A percentile compares a stretch with the other conserved stretches of the same genome.
These are phyloP conservation scores for Alternaria viburni DNA, from an alignment of 2,329 filamentous ascomycete genomes.

Conservation along the genomic window DNA sequence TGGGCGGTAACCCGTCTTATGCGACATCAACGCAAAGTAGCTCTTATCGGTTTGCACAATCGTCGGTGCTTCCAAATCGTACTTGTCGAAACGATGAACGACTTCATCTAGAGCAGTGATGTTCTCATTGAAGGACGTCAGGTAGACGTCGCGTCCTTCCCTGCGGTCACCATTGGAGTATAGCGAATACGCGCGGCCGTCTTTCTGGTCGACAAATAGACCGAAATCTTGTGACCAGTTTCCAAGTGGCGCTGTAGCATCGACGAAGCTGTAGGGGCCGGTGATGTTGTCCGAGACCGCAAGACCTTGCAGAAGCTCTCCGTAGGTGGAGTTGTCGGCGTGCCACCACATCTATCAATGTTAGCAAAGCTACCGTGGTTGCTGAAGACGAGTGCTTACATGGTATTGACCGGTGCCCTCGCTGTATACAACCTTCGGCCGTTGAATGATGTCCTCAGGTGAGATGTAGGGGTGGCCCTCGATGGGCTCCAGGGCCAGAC, in stretches of 20 bases:
- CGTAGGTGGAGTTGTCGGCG: conserved; percentile 64
- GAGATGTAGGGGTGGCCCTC: conserved; percentile 63
- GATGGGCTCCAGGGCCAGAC: conserved; percentile 62
- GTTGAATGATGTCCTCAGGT: conserved; percentile 64
- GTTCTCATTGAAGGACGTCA: conserved; percentile 61
- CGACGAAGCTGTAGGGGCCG: conserved; percentile 62
- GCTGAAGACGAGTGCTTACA: conserved; percentile 42
- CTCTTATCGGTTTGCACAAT: conserved; percentile 66
- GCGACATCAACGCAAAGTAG: conserved; percentile 67
- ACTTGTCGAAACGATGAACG: conserved; percentile 64
- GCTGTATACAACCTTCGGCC: conserved; percentile 68
- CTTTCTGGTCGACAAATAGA: conserved; percentile 65
- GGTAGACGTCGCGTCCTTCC: conserved; percentile 64
- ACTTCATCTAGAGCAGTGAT: conserved; percentile 60
- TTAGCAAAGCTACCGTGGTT: not conserved
- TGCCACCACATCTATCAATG: conserved; percentile 63
- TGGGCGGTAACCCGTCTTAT: conserved; percentile 68
- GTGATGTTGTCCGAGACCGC: conserved; percentile 60
- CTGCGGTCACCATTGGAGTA: conserved; percentile 65
- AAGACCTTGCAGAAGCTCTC: conserved; percentile 63
- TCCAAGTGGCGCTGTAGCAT: conserved; percentile 62
- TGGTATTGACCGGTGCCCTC: conserved; percentile 62
- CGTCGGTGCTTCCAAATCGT: conserved; percentile 65
- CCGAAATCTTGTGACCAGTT: conserved; percentile 70
- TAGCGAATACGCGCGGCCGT: conserved; percentile 62